Percentiles rank a stretch among this genome's conserved stretches.
These are phyloP conservation scores for Jimgerdemannia lactiflua DNA, from an alignment of 192 early-diverging fungal genomes.

Conservation along the genomic window DNA sequence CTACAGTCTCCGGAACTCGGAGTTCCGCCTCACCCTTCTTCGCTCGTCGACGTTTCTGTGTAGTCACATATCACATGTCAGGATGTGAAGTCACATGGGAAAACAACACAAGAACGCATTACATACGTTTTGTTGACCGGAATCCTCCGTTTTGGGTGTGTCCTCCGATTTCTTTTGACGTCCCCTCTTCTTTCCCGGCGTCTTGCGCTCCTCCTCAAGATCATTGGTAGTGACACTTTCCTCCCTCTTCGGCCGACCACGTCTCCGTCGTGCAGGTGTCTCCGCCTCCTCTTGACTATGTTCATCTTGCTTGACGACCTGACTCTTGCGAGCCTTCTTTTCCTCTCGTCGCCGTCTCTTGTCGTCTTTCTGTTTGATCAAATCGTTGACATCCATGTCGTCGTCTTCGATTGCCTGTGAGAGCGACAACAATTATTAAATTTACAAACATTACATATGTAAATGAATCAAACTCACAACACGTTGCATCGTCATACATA, in stretches of 20 bases:
- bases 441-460: constrained; percentile 13
- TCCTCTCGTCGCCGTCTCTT: constrained; percentile 37
- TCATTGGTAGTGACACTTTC: constrained; percentile 14
- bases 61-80: too few relatives aligned
- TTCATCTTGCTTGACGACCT: background rate
- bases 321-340: constrained; percentile 25
- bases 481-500: constrained; percentile 11
- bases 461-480: background rate
- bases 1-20: constrained; percentile 41
- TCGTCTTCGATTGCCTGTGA: constrained; percentile 64
- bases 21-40: constrained; percentile 24
- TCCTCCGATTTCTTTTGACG: background rate
- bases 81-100: too few relatives aligned
- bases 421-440: too few relatives aligned
- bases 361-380: constrained; percentile 43
- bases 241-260: constrained; percentile 19
- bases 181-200: background rate
- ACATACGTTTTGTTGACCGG: background rate
- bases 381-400: constrained; percentile 55
- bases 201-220: background rate
- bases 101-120: too few relatives aligned
- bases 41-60: constrained; percentile 19
- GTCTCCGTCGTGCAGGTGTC: constrained; percentile 14
- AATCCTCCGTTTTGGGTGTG: background rate
- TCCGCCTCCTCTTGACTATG: background rate